A percentile compares a stretch with the other conserved stretches of the same genome.
These are phyloP conservation scores for Phytophthora multivora DNA, from an alignment of 352 stramenopile species.

Conservation along the genomic window DNA sequence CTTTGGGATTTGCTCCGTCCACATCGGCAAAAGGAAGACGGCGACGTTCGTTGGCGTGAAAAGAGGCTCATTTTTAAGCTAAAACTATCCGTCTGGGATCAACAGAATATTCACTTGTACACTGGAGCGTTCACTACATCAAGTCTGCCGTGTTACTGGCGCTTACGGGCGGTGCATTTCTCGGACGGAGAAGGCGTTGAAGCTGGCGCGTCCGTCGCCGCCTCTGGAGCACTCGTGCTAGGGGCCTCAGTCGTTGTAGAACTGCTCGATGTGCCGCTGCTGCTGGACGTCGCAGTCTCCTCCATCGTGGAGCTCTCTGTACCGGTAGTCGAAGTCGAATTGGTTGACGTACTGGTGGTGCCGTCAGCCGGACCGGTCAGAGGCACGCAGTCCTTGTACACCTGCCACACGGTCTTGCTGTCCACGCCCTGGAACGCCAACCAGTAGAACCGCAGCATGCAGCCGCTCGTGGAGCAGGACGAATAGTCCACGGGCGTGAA, in stretches of 20 bases:
- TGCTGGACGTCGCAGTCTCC: conserved; percentile 7
- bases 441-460: conserved; percentile 43
- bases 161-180: conserved; percentile 21
- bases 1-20: conserved; percentile 15
- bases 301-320: neutral
- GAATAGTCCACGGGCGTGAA: conserved; percentile 46
- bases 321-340: conserved; percentile 18
- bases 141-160: neutral
- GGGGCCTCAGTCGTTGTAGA: conserved; percentile 5
- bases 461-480: conserved; percentile 27
- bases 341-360: conserved; percentile 24
- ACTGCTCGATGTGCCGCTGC: conserved; percentile 7
- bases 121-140: neutral
- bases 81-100: neutral
- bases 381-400: conserved; percentile 43
- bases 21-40: conserved; percentile 5
- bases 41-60: neutral
- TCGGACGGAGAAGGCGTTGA: conserved; percentile 22
- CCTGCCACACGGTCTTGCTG: conserved; percentile 31
- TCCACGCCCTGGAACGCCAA: conserved; percentile 32
- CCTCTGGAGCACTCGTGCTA: conserved; percentile 10
- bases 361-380: conserved; percentile 24
- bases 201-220: conserved; percentile 4
- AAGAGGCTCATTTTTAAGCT: neutral
- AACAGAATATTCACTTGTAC: neutral